These are phyloP conservation scores for Cadophora sp. DNA, from an alignment of 2,329 filamentous ascomycete species.

Conservation along the genomic window DNA sequence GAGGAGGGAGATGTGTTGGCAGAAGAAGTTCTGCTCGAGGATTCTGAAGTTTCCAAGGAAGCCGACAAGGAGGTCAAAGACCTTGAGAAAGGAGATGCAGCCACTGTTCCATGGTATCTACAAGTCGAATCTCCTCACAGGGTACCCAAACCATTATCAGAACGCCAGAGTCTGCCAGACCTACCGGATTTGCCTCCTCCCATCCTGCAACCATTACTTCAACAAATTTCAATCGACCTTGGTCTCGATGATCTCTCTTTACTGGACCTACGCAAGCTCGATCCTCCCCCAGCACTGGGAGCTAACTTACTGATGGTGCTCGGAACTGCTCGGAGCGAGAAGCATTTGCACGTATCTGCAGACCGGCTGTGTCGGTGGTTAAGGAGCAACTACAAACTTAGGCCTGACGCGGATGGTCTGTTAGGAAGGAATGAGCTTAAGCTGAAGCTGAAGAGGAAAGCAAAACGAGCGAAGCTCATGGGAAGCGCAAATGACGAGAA, in stretches of 20 bases:
- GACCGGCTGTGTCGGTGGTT: slow-evolving; percentile 91
- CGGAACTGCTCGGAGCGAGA: slow-evolving; percentile 88
- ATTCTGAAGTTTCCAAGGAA: slow-evolving; percentile 26
- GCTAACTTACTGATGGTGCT: slow-evolving; percentile 92
- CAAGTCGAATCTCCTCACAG: slow-evolving; percentile 64
- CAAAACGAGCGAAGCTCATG: slow-evolving; percentile 81
- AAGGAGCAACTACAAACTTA: slow-evolving; percentile 72
- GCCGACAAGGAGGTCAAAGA: slow-evolving; percentile 29
- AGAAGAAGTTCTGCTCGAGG: background rate
- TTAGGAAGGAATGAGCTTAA: slow-evolving; percentile 92
- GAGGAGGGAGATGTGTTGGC: slow-evolving; percentile 16
- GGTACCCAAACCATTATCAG: slow-evolving; percentile 50
- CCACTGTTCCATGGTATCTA: slow-evolving; percentile 81
- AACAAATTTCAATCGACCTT: slow-evolving; percentile 82
- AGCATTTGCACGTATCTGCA: slow-evolving; percentile 89
- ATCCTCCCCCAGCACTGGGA: slow-evolving; percentile 87
- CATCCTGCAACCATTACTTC: slow-evolving; percentile 74
- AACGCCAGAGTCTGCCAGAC: slow-evolving; percentile 64
- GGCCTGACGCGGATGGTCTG: slow-evolving; percentile 83
- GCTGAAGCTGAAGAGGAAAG: slow-evolving; percentile 80
- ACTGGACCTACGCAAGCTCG: slow-evolving; percentile 82
- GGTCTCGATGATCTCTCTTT: slow-evolving; percentile 83
- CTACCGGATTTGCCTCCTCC: slow-evolving; percentile 67
- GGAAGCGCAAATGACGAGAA: slow-evolving; percentile 69
- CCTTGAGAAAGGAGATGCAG: slow-evolving; percentile 16